Evolutionary conservation across 805 yeast species (phyloP), one percentile per base, ranked within the genome.

Genomic region (Maudiozyma barnettii): DNA sequence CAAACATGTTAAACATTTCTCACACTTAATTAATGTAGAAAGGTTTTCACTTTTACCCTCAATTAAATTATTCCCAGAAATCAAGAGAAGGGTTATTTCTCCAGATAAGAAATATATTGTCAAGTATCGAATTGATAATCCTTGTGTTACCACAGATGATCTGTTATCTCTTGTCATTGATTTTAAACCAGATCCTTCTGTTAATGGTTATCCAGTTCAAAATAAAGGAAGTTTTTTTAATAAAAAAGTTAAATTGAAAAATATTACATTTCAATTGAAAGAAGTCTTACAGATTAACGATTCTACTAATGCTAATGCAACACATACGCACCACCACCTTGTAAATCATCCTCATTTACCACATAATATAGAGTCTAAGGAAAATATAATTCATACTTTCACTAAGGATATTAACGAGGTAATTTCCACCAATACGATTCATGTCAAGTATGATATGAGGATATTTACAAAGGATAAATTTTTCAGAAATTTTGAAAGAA

Each of bases 71-170:
- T 79, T 72, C 51, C 81, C 79, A 52, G 74, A 79, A 0, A 61
- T 76, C 0, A 58, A 69, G 12, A 77, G 73, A 49, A 59, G 66
- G 1, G 65, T 65, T 3, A 66, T 63, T 14, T 73, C 82, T 1
- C 63, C 69, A 16, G 84, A 81, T 56, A 67, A 69, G 10, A 75
- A 72, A 49, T 69, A 76, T 10, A 55, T 73, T 30, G 67, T 75
- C 8, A 76, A 74, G 20, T 66, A 75, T 43, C 63, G 66, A 6
- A 53, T 81, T 18, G 77, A 80, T 1, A 69, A 71, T 5, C 69
- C 79, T 5, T 74, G 82, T 30, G 70, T 80, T n/a, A 82, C 84
- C 1, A 81, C 81, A 0, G 69, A 68, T 44, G 88, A 81, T 56
- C 61, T 64, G 6, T 56, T 80, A 7, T 53, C 57, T 6, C 45